Conservation (phyloP, 352 stramenopile species). For the Phytophthora sp. region DNA sequence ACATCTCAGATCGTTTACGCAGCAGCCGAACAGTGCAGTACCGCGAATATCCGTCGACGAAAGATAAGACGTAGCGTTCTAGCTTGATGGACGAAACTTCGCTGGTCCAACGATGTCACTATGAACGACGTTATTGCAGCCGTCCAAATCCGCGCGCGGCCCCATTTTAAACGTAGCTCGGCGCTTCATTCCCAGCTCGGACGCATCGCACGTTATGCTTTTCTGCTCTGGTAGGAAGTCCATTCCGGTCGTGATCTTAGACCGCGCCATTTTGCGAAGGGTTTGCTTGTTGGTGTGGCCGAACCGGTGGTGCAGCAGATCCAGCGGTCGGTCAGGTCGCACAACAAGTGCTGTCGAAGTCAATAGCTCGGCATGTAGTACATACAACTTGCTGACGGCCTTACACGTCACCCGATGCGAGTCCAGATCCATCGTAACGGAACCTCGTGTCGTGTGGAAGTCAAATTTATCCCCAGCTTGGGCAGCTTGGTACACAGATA, state of each 20-base stretch:
- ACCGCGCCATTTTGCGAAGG: no score
- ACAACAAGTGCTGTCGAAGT: not conserved
- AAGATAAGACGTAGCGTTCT: constrained; percentile 7
- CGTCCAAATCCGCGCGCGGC: not conserved
- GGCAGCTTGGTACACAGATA: no score
- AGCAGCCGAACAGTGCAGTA: not conserved
- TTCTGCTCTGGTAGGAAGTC: no score
- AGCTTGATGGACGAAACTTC: constrained; percentile 1
- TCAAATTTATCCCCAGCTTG: no score
- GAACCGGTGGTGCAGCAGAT: no score
- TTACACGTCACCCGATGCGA: not conserved
- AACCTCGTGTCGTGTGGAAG: no score
- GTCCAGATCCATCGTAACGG: no score
- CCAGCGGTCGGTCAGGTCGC: constrained; percentile 1
- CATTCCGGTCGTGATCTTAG: no score
- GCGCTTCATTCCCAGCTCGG: constrained; percentile 8
- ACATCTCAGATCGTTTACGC: constrained; percentile 1
- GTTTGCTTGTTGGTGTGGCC: no score
- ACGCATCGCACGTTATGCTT: constrained; percentile 2
- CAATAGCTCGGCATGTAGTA: not conserved
- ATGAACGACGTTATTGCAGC: constrained; percentile 10
- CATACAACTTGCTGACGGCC: constrained; percentile 2
- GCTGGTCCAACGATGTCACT: constrained; percentile 11
- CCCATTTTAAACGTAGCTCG: constrained; percentile 1
- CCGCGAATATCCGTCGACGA: constrained; percentile 6